Percentiles rank a stretch among this genome's conserved stretches.
These are phyloP conservation scores for Protea cynaroides DNA, from an alignment of 164 flowering plant genomes.

Conservation along the genomic window DNA sequence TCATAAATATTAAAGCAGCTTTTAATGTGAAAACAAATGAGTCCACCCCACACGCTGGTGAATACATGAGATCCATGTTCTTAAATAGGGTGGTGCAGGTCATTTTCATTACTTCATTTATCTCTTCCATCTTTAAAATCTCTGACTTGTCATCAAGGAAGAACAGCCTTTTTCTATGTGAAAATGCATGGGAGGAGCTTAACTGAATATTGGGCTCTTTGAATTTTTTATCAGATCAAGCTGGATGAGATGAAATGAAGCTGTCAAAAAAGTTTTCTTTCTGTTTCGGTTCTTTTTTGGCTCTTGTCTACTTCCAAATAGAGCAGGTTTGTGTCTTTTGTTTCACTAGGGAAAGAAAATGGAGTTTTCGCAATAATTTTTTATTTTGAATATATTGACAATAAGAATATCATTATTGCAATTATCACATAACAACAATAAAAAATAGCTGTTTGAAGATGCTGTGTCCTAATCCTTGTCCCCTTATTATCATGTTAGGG, in stretches of 20 bases:
- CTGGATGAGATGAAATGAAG: slow-evolving; percentile 24
- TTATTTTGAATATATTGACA: too few species aligned
- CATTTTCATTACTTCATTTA: slow-evolving; percentile 8
- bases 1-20: slow-evolving; percentile 28
- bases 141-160: slow-evolving; percentile 30
- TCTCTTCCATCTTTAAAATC: slow-evolving; percentile 22
- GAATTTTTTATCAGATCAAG: too few species aligned
- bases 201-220: slow-evolving; percentile 31
- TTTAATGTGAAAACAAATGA: slow-evolving; percentile 22
- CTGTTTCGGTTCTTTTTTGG: slow-evolving; percentile 9
- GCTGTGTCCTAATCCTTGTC: too few species aligned
- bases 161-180: slow-evolving; percentile 25
- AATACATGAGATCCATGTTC: slow-evolving; percentile 24
- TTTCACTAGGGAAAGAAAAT: slow-evolving; percentile 7
- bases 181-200: slow-evolving; percentile 29
- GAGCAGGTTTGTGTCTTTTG: slow-evolving; percentile 23
- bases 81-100: slow-evolving; percentile 16
- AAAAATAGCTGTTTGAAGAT: too few species aligned
- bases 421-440: too few species aligned
- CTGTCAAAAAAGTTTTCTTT: slow-evolving; percentile 20
- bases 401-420: too few species aligned
- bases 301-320: slow-evolving; percentile 19
- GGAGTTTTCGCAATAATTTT: too few species aligned
- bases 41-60: slow-evolving; percentile 22
- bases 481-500: too few species aligned